Conservation (phyloP, 106 monocot species). For the Gastrodia elata region DNA sequence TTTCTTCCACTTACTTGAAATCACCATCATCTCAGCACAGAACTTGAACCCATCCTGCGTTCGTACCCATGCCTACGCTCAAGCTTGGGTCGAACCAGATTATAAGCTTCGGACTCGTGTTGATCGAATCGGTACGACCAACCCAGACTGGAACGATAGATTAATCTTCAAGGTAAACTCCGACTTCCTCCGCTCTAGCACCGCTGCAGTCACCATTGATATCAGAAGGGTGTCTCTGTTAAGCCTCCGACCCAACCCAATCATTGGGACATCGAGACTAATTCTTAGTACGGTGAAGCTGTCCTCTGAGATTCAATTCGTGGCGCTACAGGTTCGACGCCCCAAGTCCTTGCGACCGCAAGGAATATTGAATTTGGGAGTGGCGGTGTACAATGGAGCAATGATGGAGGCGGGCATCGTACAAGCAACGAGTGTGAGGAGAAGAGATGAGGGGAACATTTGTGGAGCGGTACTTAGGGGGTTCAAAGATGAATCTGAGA, state of each 20-base stretch:
- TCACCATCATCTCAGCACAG: constrained; percentile 13
- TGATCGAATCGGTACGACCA: neutral
- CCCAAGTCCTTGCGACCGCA: neutral
- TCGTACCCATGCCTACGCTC: neutral
- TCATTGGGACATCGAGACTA: constrained; percentile 33
- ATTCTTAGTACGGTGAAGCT: constrained; percentile 8
- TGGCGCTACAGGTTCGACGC: neutral
- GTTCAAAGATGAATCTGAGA: neutral
- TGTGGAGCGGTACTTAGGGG: neutral
- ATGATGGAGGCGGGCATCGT: neutral
- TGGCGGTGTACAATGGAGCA: neutral
- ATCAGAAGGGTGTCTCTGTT: constrained; percentile 10
- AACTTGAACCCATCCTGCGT: neutral
- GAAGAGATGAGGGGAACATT: neutral
- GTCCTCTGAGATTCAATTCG: neutral
- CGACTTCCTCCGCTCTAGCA: constrained; percentile 2
- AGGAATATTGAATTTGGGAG: neutral
- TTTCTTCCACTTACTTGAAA: constrained; percentile 4
- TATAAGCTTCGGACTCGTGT: constrained; percentile 10
- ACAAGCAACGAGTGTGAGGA: neutral
- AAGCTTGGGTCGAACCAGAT: neutral
- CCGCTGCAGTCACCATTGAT: constrained; percentile 16
- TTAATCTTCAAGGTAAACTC: constrained; percentile 15
- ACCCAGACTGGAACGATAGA: constrained; percentile 18
- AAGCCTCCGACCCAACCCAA: constrained; percentile 19